Conservation (phyloP, 148 eudicot species). For the Pharnaceum exiguum region DNA sequence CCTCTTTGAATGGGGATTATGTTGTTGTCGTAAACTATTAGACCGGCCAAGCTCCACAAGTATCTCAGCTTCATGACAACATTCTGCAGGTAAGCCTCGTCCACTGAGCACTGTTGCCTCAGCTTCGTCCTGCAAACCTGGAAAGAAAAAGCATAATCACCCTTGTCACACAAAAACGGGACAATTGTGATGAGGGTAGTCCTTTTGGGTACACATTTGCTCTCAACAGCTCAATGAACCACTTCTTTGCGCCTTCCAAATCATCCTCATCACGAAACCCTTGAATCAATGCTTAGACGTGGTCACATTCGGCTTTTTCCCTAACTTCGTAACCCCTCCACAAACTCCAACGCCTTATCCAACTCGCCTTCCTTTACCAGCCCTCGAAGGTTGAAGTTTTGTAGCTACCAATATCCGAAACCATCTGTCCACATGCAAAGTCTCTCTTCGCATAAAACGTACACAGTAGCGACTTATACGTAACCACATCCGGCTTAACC, state of each 20-base stretch:
- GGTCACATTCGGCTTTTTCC: constrained; percentile 22
- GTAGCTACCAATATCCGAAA: constrained; percentile 42
- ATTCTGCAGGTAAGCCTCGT: constrained; percentile 33
- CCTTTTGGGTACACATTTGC: constrained; percentile 25
- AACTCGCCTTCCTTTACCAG: constrained; percentile 34
- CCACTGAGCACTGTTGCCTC: constrained; percentile 16
- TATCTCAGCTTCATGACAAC: constrained; percentile 46
- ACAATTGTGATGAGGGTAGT: constrained; percentile 21
- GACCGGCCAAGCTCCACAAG: constrained; percentile 34
- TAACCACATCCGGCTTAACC: constrained; percentile 27
- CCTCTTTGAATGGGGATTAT: no score
- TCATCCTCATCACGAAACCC: constrained; percentile 31
- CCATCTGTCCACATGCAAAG: constrained; percentile 33
- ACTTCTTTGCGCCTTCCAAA: constrained; percentile 41
- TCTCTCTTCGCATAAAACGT: constrained; percentile 25
- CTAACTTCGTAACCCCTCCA: constrained; percentile 26
- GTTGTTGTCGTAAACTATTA: no score
- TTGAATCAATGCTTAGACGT: constrained; percentile 39
- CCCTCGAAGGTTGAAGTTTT: constrained; percentile 35
- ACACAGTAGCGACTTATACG: constrained; percentile 39
- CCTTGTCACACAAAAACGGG: constrained; percentile 39
- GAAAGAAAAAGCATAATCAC: constrained; percentile 37
- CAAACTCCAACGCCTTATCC: constrained; percentile 32
- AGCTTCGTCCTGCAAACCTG: constrained; percentile 35
- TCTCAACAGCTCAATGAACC: constrained; percentile 33